These are phyloP conservation scores for Tuctoria greenei DNA, from an alignment of 176 grass and related monocot species.

Conservation along the genomic window DNA sequence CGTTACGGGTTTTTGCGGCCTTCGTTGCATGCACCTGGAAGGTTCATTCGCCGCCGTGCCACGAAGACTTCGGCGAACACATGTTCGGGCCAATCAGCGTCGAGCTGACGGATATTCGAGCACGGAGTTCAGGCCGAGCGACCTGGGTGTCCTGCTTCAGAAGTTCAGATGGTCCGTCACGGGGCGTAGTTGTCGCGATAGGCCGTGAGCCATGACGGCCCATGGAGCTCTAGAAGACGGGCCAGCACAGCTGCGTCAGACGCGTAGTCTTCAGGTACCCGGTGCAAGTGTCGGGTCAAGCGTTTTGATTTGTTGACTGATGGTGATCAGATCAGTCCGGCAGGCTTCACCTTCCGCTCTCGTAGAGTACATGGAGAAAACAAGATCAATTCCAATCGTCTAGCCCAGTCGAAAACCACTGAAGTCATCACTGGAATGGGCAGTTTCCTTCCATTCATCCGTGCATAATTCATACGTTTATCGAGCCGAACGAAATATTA, in stretches of 20 bases:
- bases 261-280: conserved; percentile 8
- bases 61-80: conserved; percentile 2
- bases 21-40: conserved; percentile 31
- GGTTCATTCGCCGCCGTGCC: conserved; percentile 4
- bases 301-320: not conserved
- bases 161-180: no score
- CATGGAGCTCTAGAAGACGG: conserved; percentile 35
- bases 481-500: not conserved
- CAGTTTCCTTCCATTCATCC: not conserved
- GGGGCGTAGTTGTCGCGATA: not conserved
- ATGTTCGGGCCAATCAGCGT: conserved; percentile 17
- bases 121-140: no score
- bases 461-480: not conserved
- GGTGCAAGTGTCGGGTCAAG: not conserved
- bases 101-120: no score
- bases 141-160: not conserved
- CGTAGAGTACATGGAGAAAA: no score
- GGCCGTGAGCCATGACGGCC: conserved; percentile 27
- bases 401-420: not conserved
- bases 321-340: no score
- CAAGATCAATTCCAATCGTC: no score
- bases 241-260: not conserved
- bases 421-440: not conserved
- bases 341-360: no score
- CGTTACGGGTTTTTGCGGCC: not conserved